Evolutionary conservation across 2,329 filamentous ascomycete genomes (phyloP).

Genomic region (Ceratocystis ficicola): DNA sequence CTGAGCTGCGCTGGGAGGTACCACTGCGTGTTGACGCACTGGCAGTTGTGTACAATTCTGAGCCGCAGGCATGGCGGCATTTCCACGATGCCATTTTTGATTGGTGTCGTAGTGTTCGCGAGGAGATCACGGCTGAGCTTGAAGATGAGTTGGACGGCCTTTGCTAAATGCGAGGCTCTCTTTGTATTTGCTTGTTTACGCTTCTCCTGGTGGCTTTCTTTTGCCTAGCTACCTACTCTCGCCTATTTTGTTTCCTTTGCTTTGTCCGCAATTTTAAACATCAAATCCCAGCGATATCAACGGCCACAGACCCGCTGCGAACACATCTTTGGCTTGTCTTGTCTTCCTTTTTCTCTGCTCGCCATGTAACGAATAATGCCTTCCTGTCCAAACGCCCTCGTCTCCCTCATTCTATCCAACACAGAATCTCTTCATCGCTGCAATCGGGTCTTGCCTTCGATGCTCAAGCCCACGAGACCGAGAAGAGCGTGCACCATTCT

Average conservation of each 20-base stretch:
- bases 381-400: too few species aligned
- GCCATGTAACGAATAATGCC: too few species aligned
- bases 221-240: background rate
- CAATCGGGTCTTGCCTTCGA: too few species aligned
- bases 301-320: too few species aligned
- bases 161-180: background rate
- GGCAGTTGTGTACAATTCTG: slow-evolving; percentile 66
- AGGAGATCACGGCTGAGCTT: slow-evolving; percentile 66
- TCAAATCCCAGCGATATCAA: too few species aligned
- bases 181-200: background rate
- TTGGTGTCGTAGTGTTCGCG: slow-evolving; percentile 73
- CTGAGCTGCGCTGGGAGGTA: slow-evolving; percentile 86
- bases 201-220: background rate
- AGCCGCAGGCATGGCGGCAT: slow-evolving; percentile 57
- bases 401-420: too few species aligned
- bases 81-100: slow-evolving; percentile 73
- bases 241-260: too few species aligned
- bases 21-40: slow-evolving; percentile 73
- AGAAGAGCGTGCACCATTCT: background rate
- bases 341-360: too few species aligned
- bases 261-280: too few species aligned
- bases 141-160: slow-evolving; percentile 16
- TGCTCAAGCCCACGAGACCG: background rate
- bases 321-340: too few species aligned
- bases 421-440: too few species aligned